phyloP scores from a whole-genome alignment of 805 yeast genomes.

The Danielia oregonensis region DNA sequence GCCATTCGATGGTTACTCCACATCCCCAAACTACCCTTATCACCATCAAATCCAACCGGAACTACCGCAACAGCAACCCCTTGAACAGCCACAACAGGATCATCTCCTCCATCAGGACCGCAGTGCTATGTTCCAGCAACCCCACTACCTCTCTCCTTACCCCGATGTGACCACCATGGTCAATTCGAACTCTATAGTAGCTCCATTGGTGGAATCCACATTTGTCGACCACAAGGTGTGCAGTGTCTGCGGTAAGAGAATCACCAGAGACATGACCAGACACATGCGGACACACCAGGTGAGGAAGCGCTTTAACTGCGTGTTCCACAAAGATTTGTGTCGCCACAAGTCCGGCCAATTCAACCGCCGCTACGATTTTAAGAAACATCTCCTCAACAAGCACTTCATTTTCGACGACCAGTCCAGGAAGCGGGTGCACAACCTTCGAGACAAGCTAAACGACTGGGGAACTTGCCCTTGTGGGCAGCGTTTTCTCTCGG shows the following conservation, averaged over 20 bases:
- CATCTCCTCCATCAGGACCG: not conserved
- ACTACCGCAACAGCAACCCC: not conserved
- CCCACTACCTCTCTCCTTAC: conserved; percentile 10
- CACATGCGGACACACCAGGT: conserved; percentile 61
- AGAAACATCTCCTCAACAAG: conserved; percentile 58
- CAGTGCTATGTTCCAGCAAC: not conserved
- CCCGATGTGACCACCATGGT: conserved; percentile 39
- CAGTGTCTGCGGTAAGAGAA: conserved; percentile 48
- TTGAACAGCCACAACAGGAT: not conserved
- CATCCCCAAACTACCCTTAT: not conserved
- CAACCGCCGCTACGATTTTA: conserved; percentile 66
- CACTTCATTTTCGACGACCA: conserved; percentile 56
- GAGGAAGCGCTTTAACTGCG: conserved; percentile 54
- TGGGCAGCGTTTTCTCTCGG: conserved; percentile 30
- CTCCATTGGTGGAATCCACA: conserved; percentile 35
- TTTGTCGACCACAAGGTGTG: conserved; percentile 44
- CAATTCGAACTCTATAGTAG: conserved; percentile 29
- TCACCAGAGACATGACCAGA: conserved; percentile 58
- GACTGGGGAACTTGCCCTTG: conserved; percentile 50
- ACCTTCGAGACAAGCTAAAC: conserved; percentile 49
- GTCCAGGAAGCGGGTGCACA: conserved; percentile 41
- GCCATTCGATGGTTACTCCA: not conserved
- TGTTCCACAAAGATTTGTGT: conserved; percentile 53
- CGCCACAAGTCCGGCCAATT: conserved; percentile 58
- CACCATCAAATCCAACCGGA: not conserved